Base-by-base conservation (phyloP, 176 grass and related monocot genomes). In the Oryza brachyantha region DNA sequence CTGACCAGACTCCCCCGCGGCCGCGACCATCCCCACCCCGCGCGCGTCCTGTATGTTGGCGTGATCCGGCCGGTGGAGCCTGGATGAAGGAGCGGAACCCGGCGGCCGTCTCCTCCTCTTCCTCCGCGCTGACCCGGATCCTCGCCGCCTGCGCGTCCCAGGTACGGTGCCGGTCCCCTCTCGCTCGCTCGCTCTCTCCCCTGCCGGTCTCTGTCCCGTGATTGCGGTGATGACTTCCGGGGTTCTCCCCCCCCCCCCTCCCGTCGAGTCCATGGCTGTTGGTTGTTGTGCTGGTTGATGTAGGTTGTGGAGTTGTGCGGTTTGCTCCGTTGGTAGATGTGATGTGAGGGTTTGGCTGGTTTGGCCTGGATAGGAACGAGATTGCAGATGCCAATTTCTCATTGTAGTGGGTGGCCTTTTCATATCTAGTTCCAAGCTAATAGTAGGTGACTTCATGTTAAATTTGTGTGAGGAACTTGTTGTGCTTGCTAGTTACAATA, bases 61-160 rank as follows among this genome's bases (percentile, higher is more conserved):
- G 14, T 87, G 85, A 87, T 75, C 79, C 48, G 81, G 77, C 81
- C 40, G 12, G 72, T n/a, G 64, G 17, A 39, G 22, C 4, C 38
- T 78, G 76, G 61, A 92, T 89, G 83, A 89, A 92, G 74, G 90
- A 92, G 64, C 75, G 79, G 45, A 92, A 75, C 63, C 79, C 60
- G 48, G 74, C 76, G 62, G 62, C 45, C 5, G 25, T 13, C 0
- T 79, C 52, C 21, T 52, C 50, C 50, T 54, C 74, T 76, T 39
- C 78, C 50, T 39, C 78, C 50, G 64, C 66, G 36, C n/a, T 83
- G n/a, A 55, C 29, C 38, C 83, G 90, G 41, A 78, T 92, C 74
- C 83, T 92, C 66, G 34, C 85, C 32, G 50, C 74, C 38, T 93
- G 91, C 71, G 71, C 81, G 29, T 81, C 84, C 79, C 91, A 90